Conservation (phyloP, 345 rosid genomes). For the Salix koriyanagi region DNA sequence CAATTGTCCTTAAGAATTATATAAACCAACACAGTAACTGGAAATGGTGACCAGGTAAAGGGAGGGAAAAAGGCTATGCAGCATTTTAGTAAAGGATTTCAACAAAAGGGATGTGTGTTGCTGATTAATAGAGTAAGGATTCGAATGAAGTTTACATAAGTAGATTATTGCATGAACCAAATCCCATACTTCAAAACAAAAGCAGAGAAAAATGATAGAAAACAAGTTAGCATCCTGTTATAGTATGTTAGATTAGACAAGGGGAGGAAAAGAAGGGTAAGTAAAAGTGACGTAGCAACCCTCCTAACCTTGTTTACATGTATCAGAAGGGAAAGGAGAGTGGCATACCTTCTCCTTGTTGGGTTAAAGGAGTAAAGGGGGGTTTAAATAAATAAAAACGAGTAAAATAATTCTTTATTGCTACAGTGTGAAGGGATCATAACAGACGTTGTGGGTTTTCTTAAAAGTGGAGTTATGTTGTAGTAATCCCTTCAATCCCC, state of each 20-base stretch:
- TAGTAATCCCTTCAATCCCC: background rate
- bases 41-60: background rate
- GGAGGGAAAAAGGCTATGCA: background rate
- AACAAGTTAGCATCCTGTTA: background rate
- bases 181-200: background rate
- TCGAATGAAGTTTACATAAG: background rate
- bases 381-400: no score
- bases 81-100: background rate
- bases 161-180: background rate
- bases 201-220: background rate
- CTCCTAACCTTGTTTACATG: background rate
- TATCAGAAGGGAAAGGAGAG: background rate
- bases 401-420: background rate
- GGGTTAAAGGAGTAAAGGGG: background rate
- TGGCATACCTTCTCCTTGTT: background rate
- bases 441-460: background rate
- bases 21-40: background rate
- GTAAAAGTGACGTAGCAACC: background rate
- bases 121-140: background rate
- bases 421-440: background rate
- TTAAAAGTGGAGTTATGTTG: background rate
- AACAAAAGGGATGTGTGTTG: background rate
- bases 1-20: background rate
- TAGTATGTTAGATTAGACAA: background rate
- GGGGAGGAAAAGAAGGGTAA: background rate